A percentile compares a stretch with the other conserved stretches of the same genome.
Conservation (phyloP, 306 rosid species). For the Sphenostylis stenocarpa region DNA sequence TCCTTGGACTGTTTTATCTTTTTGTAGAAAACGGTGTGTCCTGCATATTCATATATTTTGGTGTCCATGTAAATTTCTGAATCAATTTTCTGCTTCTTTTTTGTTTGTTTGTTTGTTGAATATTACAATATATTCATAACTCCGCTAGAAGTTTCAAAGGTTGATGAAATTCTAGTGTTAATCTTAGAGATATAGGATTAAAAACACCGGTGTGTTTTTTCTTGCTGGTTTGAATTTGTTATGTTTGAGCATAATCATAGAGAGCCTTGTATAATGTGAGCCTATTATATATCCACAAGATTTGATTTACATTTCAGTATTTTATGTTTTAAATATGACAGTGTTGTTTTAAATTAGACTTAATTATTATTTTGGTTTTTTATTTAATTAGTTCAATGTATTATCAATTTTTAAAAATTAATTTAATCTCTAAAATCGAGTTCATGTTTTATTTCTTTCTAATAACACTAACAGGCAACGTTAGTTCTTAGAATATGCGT, state of each 20-base stretch:
- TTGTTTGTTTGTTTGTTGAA: conserved; percentile 9
- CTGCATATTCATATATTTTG: background rate
- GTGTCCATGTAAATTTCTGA: conserved; percentile 5
- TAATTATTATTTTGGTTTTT: no score
- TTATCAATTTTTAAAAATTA: no score
- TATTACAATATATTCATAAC: conserved; percentile 16
- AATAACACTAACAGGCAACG: no score
- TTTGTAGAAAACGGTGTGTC: conserved; percentile 42
- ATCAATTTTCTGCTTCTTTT: background rate
- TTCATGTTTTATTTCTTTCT: no score
- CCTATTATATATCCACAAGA: background rate
- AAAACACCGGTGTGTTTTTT: background rate
- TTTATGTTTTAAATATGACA: background rate
- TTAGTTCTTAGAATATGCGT: no score
- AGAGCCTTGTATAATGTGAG: background rate
- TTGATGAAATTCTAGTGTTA: conserved; percentile 24
- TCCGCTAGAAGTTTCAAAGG: conserved; percentile 17
- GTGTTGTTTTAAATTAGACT: background rate
- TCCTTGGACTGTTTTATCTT: conserved; percentile 91
- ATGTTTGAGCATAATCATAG: background rate
- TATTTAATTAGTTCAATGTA: no score
- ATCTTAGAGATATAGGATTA: background rate
- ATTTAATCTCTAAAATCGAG: no score
- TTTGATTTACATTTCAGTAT: background rate
- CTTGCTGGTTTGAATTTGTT: conserved; percentile 17